Evolutionary conservation across 2,329 filamentous ascomycete species (phyloP), one percentile per base, ranked within the genome.

Genomic region (Anthostomella pinea): DNA sequence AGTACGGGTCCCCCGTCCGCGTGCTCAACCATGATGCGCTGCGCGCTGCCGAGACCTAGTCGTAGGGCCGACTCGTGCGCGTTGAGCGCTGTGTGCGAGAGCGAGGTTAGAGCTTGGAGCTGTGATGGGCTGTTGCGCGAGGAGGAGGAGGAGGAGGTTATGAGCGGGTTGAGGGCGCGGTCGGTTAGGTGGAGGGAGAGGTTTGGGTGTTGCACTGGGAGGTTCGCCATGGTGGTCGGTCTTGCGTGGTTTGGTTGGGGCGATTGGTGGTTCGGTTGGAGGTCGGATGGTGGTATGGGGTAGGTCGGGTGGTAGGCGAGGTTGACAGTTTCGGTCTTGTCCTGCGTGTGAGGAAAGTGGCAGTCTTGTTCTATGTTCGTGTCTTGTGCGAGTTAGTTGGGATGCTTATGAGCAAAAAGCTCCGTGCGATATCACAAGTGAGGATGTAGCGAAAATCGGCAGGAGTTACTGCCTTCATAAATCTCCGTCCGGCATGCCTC

Each of bases 11-110:
- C 65, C 4, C 48, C 41, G 30, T 47, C 51, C 1, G 22, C 63
- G 53, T 75, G 74, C 54, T 81, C 77, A 53, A 81, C 69, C 58
- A 81, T 73, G 45, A 81, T 68, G 56, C 77, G 73, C 51, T 74
- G 66, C 3, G 76, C 73, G 6, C 55, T 51, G 46, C 77, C 77
- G 27, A 78, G 66, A 30, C 67, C 69, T 6, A 80, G 65, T 32
- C 76, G 71, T 21, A 63, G 61, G 5, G 73, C 71, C 31, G 75
- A 65, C 29, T 75, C 70, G 51, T 75, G 71, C 9, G 72, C 70
- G 41, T 65, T 67, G 16, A 80, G 66, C 11, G 77, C 73, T 32
- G 70, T 68, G 29, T 68, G 66, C 20, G 77, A 68, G 26, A 81
- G 68, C 4, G 65, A 57, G 6, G 72, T 68, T 33, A 82, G 69